Base-by-base conservation (phyloP, 495 filamentous ascomycete genomes). In the Lepidopterella palustris region DNA sequence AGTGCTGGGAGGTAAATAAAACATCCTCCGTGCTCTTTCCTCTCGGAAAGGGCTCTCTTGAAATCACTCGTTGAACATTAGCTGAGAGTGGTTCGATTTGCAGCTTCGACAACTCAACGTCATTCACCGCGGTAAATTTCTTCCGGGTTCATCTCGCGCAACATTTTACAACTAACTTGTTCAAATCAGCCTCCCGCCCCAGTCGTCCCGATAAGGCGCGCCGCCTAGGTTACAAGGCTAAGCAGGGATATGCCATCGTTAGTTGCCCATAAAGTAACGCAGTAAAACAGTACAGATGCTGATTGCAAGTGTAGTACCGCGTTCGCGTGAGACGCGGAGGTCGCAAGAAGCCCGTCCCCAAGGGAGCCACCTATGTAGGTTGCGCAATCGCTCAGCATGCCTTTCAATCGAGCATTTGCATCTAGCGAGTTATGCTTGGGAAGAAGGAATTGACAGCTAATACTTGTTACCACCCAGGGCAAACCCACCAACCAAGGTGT, bases 401-500 rank as follows among this genome's bases (percentile, higher is more conserved):
- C n/a, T n/a, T n/a, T n/a, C n/a, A n/a, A n/a, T n/a, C n/a, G n/a
- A n/a, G n/a, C n/a, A n/a, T n/a, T n/a, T n/a, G n/a, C n/a, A n/a
- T n/a, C n/a, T n/a, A n/a, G n/a, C n/a, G n/a, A n/a, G n/a, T n/a
- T n/a, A n/a, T n/a, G n/a, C n/a, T n/a, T n/a, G n/a, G n/a, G n/a
- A n/a, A n/a, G n/a, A n/a, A n/a, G n/a, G n/a, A n/a, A n/a, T n/a
- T n/a, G n/a, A n/a, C 20, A 53, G 26, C 52, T 53, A 57, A 61
- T 65, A 68, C 51, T 68, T 62, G 27, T 48, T 57, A 52, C 21
- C 26, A 53, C 24, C 48, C 18, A 71, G 93, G 89, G 92, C 84
- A 96, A 98, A 84, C 93, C 93, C 73, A 97, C 95, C 84, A 97
- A 97, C 87, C 90, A 96, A 85, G 93, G 93, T 87, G 82, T 98